Percentiles rank a stretch among this genome's conserved stretches.
phyloP scores from a whole-genome alignment of 2,329 filamentous ascomycete species.

The Phialophora tarda region DNA sequence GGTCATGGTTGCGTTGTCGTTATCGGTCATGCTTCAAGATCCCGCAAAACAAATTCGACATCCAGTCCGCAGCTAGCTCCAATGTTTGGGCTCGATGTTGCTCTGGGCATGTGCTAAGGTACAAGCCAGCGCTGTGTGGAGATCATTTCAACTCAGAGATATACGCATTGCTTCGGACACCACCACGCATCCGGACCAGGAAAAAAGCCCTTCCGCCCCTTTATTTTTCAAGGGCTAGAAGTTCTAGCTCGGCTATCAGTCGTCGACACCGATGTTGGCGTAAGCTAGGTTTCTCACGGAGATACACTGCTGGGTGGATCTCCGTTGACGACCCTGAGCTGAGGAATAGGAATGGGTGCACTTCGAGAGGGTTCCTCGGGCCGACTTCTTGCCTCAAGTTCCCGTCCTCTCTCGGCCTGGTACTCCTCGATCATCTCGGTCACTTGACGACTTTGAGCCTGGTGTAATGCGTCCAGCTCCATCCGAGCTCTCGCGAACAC shows the following conservation, averaged over 20 bases:
- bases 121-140: not conserved
- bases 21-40: not conserved
- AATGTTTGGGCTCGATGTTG: not conserved
- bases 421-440: slow-evolving; percentile 18
- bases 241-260: not conserved
- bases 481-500: slow-evolving; percentile 14
- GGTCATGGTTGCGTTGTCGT: not conserved
- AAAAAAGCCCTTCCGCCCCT: not conserved
- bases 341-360: slow-evolving; percentile 8
- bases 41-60: not conserved
- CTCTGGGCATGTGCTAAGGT: not conserved
- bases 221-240: not conserved
- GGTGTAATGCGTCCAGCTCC: slow-evolving; percentile 20
- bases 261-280: not conserved
- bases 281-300: not conserved
- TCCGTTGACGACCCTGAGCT: slow-evolving; percentile 16
- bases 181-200: not conserved
- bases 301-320: slow-evolving; percentile 6
- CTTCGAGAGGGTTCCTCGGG: slow-evolving; percentile 16
- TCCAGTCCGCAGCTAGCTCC: not conserved
- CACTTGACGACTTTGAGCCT: slow-evolving; percentile 15
- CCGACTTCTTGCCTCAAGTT: slow-evolving; percentile 1
- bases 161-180: not conserved
- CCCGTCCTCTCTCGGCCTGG: slow-evolving; percentile 1
- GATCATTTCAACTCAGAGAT: not conserved